Conservation (phyloP, 352 stramenopile species). For the Phytopythium cucurbitacearum region DNA sequence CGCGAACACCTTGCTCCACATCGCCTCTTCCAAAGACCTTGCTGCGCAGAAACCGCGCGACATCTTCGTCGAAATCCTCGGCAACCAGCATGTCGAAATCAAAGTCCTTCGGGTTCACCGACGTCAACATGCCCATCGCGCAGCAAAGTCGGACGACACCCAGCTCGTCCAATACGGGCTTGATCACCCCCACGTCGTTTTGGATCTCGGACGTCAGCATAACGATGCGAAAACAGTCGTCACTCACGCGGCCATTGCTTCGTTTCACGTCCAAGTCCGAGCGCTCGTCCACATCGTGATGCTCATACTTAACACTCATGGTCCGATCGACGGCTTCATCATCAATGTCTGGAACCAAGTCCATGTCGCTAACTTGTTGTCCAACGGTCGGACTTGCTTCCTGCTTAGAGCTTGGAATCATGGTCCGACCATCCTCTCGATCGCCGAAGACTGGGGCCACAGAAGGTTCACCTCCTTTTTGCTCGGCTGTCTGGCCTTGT, state of each 20-base stretch:
- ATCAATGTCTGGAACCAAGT: too few species aligned
- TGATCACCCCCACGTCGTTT: constrained; percentile 65
- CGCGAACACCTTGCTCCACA: constrained; percentile 14
- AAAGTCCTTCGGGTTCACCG: constrained; percentile 46
- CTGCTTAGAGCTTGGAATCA: too few species aligned
- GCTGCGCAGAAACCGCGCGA: constrained; percentile 49
- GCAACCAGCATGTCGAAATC: constrained; percentile 47
- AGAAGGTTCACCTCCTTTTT: too few species aligned
- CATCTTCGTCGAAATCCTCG: constrained; percentile 58
- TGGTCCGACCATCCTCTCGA: too few species aligned
- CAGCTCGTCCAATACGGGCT: constrained; percentile 59
- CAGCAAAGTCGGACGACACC: constrained; percentile 66
- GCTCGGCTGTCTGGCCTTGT: too few species aligned
- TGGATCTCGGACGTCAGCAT: constrained; percentile 47
- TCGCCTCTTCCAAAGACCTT: constrained; percentile 31
- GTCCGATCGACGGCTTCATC: too few species aligned
- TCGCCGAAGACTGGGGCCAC: too few species aligned
- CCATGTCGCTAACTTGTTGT: too few species aligned
- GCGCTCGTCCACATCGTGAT: not conserved
- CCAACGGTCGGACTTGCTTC: too few species aligned
- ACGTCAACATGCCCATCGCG: constrained; percentile 42
- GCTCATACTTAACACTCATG: not conserved
- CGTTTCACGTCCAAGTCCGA: not conserved
- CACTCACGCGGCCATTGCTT: too few species aligned
- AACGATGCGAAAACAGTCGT: constrained; percentile 48